Base-by-base conservation (phyloP, 2,329 filamentous ascomycete genomes). In the Anthostomella pinea region DNA sequence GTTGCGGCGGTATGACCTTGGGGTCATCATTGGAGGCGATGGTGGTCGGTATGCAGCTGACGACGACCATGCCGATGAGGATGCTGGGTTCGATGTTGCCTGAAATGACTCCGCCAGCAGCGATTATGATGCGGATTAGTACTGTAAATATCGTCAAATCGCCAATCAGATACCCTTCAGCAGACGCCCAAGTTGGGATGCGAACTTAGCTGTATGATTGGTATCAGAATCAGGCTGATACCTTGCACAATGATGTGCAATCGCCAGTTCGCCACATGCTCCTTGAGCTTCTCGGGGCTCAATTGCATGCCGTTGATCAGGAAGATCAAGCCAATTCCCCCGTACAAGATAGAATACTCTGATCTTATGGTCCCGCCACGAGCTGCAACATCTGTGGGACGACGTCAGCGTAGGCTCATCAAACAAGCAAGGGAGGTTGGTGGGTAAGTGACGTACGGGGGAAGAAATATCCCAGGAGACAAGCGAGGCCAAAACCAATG, bases 301-400 rank as follows among this genome's bases (percentile, higher is more conserved):
- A 87, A 74, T 33, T 83, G 84, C 49, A 85, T 71, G 3, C 83
- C 83, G 37, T 81, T 85, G 47, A 86, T 71, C 38, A 87, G 67
- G 58, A 87, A 87, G 50, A 87, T 84, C 51, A 85, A 62, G 13
- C 73, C 77, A 19, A 87, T 79, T 14, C 74, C 79, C 20, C 82
- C 79, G 56, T 87, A 87, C 19, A 85, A 69, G 35, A 86, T 75
- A 65, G 52, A 78, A 65, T 64, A 75, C 61, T 65, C 77, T 51
- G 62, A 81, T 62, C 60, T 75, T 60, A 69, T 72, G 29, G 62
- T 54, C 6, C 72, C 70, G 22, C 70, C 69, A 32, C 65, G 64
- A 13, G 66, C 64, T 26, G 72, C 72, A 38, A 76, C 67, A 30
- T 68, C 68, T 70, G 17, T 5, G 23, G n/a, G n/a, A n/a, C n/a